Conservation (phyloP, 2,329 filamentous ascomycete genomes). For the Stemphylium lycopersici region DNA sequence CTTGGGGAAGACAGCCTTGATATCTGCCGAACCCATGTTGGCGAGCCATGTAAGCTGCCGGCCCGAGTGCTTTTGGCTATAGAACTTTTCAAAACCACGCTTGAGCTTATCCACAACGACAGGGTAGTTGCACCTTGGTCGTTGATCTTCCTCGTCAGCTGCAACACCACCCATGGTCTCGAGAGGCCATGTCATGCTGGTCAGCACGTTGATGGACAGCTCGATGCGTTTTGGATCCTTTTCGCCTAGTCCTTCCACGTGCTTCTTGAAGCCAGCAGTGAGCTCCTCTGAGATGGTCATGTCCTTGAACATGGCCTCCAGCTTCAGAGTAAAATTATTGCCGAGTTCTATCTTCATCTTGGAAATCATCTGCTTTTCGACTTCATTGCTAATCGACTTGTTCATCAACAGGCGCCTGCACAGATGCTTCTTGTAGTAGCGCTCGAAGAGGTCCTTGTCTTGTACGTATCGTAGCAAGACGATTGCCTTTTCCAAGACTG, state of each 20-base stretch:
- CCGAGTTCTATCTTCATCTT: conserved; percentile 98
- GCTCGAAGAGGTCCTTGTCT: conserved; percentile 93
- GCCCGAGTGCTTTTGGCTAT: conserved; percentile 84
- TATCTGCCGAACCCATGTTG: conserved; percentile 81
- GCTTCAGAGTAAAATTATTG: conserved; percentile 88
- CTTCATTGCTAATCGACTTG: conserved; percentile 88
- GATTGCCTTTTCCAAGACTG: conserved; percentile 86
- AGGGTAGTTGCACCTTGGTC: conserved; percentile 72
- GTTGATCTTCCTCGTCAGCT: conserved; percentile 55
- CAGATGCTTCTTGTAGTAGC: conserved; percentile 97
- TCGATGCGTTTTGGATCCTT: conserved; percentile 71
- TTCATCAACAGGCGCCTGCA: conserved; percentile 85
- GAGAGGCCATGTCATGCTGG: conserved; percentile 92
- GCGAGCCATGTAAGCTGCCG: conserved; percentile 84
- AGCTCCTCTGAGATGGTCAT: conserved; percentile 88
- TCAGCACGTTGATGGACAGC: conserved; percentile 82
- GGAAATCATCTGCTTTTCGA: conserved; percentile 92
- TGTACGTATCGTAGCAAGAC: conserved; percentile 84
- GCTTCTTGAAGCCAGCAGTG: conserved; percentile 74
- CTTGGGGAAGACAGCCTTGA: conserved; percentile 78
- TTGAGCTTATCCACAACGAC: conserved; percentile 75
- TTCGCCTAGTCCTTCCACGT: conserved; percentile 66
- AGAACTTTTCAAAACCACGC: conserved; percentile 86
- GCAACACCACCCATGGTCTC: conserved; percentile 75
- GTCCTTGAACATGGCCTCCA: conserved; percentile 98